Percentiles rank a stretch among this genome's conserved stretches.
Evolutionary conservation across 2,329 filamentous ascomycete species (phyloP).

Genomic region (Apiospora koreana): DNA sequence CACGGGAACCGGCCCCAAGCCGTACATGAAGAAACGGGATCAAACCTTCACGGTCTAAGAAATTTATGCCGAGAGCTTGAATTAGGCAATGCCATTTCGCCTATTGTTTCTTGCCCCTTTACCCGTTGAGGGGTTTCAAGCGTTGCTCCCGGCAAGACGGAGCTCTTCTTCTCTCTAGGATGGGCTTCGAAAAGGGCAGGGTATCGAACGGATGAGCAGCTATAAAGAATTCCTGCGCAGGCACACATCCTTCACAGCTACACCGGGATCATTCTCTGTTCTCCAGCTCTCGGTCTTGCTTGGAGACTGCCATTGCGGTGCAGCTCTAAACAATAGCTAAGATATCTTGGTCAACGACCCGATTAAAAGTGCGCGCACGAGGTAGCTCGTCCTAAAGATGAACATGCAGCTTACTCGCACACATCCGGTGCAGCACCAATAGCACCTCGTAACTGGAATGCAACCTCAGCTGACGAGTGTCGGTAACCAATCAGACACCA

Average conservation of each 20-base stretch:
- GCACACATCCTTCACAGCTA: not conserved
- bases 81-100: not conserved
- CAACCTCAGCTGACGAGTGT: not conserved
- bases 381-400: not conserved
- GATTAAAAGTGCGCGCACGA: not conserved
- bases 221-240: not conserved
- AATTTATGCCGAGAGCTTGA: not conserved
- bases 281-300: not conserved
- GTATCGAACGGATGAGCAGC: too few relatives aligned
- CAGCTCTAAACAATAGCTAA: not conserved
- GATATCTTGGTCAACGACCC: not conserved
- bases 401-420: not conserved
- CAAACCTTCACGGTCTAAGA: not conserved
- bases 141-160: not conserved
- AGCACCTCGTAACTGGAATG: not conserved
- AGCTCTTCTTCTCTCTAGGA: too few relatives aligned
- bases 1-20: not conserved
- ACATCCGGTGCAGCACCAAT: not conserved
- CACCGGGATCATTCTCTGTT: not conserved
- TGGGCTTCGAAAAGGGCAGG: not conserved
- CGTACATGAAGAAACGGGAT: not conserved
- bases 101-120: not conserved
- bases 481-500: not conserved
- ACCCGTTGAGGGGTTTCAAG: not conserved
- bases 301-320: not conserved